phyloP scores from a whole-genome alignment of 148 eudicot genomes.

The Amaranthus palmeri region DNA sequence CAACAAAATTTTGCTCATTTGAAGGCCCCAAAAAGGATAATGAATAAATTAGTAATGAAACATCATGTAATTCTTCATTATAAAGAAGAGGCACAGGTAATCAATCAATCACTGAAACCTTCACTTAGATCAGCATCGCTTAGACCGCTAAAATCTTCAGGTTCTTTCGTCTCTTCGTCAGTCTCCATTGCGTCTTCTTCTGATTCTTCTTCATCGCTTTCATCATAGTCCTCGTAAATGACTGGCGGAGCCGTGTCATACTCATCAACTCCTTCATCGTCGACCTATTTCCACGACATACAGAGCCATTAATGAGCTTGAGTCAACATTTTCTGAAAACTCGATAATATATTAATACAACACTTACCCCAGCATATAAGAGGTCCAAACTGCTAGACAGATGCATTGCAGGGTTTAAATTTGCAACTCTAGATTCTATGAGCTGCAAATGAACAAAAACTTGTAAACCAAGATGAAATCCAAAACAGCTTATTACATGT shows the following conservation, averaged over 20 bases:
- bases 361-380: slow-evolving; percentile 62
- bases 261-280: slow-evolving; percentile 53
- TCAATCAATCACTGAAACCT: slow-evolving; percentile 34
- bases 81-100: no score
- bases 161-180: slow-evolving; percentile 49
- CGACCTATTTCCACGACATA: slow-evolving; percentile 37
- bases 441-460: slow-evolving; percentile 40
- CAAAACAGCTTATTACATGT: background rate
- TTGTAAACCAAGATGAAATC: background rate
- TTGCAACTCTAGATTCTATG: slow-evolving; percentile 77
- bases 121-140: slow-evolving; percentile 59
- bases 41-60: background rate
- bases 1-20: slow-evolving; percentile 7
- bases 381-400: slow-evolving; percentile 69
- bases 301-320: background rate
- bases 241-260: slow-evolving; percentile 38
- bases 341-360: background rate
- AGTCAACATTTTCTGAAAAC: background rate
- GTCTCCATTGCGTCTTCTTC: slow-evolving; percentile 84
- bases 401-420: slow-evolving; percentile 49
- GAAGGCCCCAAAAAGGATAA: background rate
- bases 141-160: slow-evolving; percentile 36
- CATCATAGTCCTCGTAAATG: slow-evolving; percentile 65
- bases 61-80: background rate
- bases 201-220: slow-evolving; percentile 54